Evolutionary conservation across 371 early-diverging fungal genomes (phyloP).

Genomic region (Circinella umbellata): DNA sequence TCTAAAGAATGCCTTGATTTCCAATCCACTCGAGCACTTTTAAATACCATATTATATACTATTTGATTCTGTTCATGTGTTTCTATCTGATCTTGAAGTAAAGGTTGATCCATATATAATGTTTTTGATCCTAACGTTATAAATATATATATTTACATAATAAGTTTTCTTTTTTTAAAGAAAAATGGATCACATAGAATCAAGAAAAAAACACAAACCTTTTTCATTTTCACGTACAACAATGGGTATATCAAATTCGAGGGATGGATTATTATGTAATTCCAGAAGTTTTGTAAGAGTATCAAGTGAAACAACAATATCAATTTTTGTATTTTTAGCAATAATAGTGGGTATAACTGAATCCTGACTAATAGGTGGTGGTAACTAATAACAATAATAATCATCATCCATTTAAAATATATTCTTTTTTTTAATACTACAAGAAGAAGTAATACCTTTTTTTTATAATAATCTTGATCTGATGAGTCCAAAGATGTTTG

Average conservation of each 20-base stretch:
- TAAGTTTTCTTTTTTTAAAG: not conserved
- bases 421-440: too few species aligned
- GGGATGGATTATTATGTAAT: not conserved
- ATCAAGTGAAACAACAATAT: not conserved
- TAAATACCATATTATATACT: not conserved
- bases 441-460: not conserved
- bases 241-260: not conserved
- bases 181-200: not conserved
- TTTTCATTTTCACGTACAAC: constrained; percentile 1
- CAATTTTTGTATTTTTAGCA: not conserved
- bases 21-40: not conserved
- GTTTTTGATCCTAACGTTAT: not conserved
- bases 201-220: not conserved
- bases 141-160: not conserved
- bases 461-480: not conserved
- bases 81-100: not conserved
- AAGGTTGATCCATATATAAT: not conserved
- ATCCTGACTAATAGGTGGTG: not conserved
- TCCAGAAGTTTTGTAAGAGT: not conserved
- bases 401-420: too few species aligned
- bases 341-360: not conserved
- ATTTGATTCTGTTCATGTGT: constrained; percentile 2
- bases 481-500: not conserved
- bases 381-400: not conserved
- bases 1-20: not conserved